Base-by-base conservation (phyloP, 352 stramenopile genomes). In the Pythium sp. region DNA sequence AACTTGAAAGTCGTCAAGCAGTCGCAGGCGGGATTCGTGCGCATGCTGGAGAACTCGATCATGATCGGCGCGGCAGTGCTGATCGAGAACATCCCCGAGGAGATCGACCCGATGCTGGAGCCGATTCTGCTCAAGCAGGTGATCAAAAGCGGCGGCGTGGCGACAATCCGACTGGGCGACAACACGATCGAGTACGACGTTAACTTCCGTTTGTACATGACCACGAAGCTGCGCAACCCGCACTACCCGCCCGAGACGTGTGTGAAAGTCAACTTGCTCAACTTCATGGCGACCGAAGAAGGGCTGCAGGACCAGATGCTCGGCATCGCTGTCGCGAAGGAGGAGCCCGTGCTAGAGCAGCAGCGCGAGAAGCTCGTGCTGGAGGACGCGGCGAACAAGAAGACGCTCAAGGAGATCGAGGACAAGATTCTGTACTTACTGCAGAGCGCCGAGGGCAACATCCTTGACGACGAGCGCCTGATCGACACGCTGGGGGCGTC, bases 181-280 rank as follows among this genome's bases (percentile, higher is more conserved):
- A 97, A 96, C 64, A 97, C 87, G 20, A 91, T 98, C 64, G 91
- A 98, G 73, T 99, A 98, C 74, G 93, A 98, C 63, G 68, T 78
- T 18, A 93, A 94, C 64, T 99, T 99, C 72, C 84, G 90, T 0
- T 59, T 98, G 20, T 98, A 98, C 73, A 97, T 98, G 79, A 98
- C 93, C 4, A 98, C 95, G 5, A 98, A 98, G 69, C 70, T 98
- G 9, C 80, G 85, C 0, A 98, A 98, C 63, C 96, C 96, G 38
- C 94, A 98, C 67, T 98, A 98, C 71, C 86, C 92, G 22, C 94
- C 96, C 0, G 96, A 98, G 72, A 90, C 94, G 24, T 98, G 92
- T 65, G 95, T 98, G n/a, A 98, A 98, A 70, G 95, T 98, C 2
- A 98, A 98, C 69, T 72, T 99, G 65, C 76, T 99, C 34, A 99